Conservation (phyloP, 768 basidiomycete genomes). For the Boletus patriciae region DNA sequence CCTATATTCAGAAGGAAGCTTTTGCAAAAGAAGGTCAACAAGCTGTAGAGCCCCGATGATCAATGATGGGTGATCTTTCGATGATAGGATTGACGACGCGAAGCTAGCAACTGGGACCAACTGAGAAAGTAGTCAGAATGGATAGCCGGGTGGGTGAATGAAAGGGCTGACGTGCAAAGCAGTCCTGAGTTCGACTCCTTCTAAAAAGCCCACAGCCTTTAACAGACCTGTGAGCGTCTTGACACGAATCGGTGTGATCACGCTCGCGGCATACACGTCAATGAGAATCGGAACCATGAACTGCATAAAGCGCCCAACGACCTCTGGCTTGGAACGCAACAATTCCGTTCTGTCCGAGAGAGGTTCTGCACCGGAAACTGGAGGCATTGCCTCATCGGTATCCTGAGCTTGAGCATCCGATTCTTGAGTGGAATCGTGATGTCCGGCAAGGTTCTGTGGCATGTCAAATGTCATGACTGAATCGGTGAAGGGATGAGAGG, state of each 20-base stretch:
- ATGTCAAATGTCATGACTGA: slow-evolving; percentile 23
- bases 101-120: slow-evolving; percentile 95
- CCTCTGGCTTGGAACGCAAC: slow-evolving; percentile 67
- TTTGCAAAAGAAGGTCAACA: slow-evolving; percentile 85
- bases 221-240: slow-evolving; percentile 86
- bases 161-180: slow-evolving; percentile 68
- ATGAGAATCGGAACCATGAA: slow-evolving; percentile 91
- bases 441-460: slow-evolving; percentile 13
- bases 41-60: slow-evolving; percentile 90
- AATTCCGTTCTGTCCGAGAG: slow-evolving; percentile 66
- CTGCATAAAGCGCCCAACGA: slow-evolving; percentile 83
- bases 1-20: slow-evolving; percentile 81
- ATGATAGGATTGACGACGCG: slow-evolving; percentile 89
- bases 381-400: slow-evolving; percentile 37
- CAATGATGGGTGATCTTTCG: slow-evolving; percentile 83
- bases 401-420: slow-evolving; percentile 45
- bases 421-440: slow-evolving; percentile 29
- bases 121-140: slow-evolving; percentile 41
- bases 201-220: slow-evolving; percentile 89
- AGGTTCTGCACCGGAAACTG: slow-evolving; percentile 35
- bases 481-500: slow-evolving; percentile 31
- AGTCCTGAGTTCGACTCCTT: slow-evolving; percentile 67
- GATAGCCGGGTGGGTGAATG: not conserved
- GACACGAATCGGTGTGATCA: slow-evolving; percentile 79
- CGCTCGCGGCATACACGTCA: slow-evolving; percentile 99